These are phyloP conservation scores for Phlyctochytrium arcticum DNA, from an alignment of 192 early-diverging fungal genomes.

Conservation along the genomic window DNA sequence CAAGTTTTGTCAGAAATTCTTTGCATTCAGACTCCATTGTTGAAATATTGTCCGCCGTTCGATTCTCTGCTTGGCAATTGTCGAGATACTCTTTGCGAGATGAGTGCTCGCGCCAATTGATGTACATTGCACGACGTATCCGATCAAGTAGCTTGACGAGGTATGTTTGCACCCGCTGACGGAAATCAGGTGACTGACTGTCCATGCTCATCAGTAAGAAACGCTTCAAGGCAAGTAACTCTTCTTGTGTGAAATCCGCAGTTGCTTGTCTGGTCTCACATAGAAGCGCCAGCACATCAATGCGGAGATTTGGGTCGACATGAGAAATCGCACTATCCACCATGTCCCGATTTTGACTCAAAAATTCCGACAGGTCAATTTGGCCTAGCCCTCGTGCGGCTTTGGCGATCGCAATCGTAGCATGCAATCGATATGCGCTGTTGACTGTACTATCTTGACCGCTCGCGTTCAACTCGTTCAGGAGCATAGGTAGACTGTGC, in stretches of 20 bases:
- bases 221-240: slow-evolving; percentile 60
- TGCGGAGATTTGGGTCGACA: slow-evolving; percentile 65
- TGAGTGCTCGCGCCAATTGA: slow-evolving; percentile 30
- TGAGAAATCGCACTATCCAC: slow-evolving; percentile 67
- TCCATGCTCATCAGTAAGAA: slow-evolving; percentile 70
- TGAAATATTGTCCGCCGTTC: not conserved
- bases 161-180: slow-evolving; percentile 59
- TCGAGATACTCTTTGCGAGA: slow-evolving; percentile 21
- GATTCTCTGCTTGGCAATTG: not conserved
- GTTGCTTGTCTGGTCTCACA: slow-evolving; percentile 74
- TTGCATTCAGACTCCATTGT: no score
- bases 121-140: slow-evolving; percentile 35
- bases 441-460: no score
- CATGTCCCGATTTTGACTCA: slow-evolving; percentile 6
- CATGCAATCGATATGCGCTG: slow-evolving; percentile 51
- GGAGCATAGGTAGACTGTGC: slow-evolving; percentile 44
- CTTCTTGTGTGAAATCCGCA: slow-evolving; percentile 52
- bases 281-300: slow-evolving; percentile 74
- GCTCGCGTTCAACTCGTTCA: slow-evolving; percentile 20
- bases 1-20: slow-evolving; percentile 31
- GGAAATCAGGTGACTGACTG: slow-evolving; percentile 74
- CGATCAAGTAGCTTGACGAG: slow-evolving; percentile 33
- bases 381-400: slow-evolving; percentile 53
- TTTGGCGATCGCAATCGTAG: slow-evolving; percentile 57
- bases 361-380: slow-evolving; percentile 32